phyloP scores from a whole-genome alignment of 1,284 basidiomycete species.

The Mycosarcoma mackinlayi region DNA sequence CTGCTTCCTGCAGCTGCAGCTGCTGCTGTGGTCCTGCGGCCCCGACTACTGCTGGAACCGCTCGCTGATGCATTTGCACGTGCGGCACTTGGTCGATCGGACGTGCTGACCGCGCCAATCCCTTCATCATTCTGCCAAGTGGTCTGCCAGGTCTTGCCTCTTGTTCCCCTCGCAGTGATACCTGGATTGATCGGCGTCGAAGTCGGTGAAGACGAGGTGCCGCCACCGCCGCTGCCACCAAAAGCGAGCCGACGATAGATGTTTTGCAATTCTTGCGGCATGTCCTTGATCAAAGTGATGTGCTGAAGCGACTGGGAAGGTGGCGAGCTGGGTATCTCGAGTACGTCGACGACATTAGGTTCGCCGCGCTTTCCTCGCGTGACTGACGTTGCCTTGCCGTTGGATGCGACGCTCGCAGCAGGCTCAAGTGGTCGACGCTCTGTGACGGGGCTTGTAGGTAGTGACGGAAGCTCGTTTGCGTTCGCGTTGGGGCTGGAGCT shows the following conservation, averaged over 20 bases:
- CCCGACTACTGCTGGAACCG: slow-evolving; percentile 9
- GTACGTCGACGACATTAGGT: slow-evolving; percentile 3
- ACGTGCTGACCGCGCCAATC: too few species aligned
- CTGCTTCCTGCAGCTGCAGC: slow-evolving; percentile 6
- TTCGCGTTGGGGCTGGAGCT: slow-evolving; percentile 2
- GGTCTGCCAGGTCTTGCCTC: slow-evolving; percentile 44
- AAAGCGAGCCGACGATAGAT: slow-evolving; percentile 38
- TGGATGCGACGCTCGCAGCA: neutral
- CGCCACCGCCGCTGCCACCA: slow-evolving; percentile 1
- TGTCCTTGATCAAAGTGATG: slow-evolving; percentile 34
- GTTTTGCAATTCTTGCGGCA: slow-evolving; percentile 32
- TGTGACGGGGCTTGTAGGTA: neutral
- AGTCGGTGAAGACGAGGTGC: neutral
- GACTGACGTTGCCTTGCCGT: slow-evolving; percentile 2
- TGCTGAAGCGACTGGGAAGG: slow-evolving; percentile 17
- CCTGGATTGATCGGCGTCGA: slow-evolving; percentile 8
- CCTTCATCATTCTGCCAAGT: slow-evolving; percentile 31
- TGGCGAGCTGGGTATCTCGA: slow-evolving; percentile 28
- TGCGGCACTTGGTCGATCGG: slow-evolving; percentile 9
- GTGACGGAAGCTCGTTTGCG: neutral
- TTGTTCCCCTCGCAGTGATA: slow-evolving; percentile 17
- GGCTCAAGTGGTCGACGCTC: slow-evolving; percentile 12
- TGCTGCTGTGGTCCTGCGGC: slow-evolving; percentile 1
- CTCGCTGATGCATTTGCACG: neutral
- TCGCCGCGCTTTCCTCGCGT: neutral